These are phyloP conservation scores for Zasmidium angulare DNA, from an alignment of 2,329 filamentous ascomycete genomes.

Conservation along the genomic window DNA sequence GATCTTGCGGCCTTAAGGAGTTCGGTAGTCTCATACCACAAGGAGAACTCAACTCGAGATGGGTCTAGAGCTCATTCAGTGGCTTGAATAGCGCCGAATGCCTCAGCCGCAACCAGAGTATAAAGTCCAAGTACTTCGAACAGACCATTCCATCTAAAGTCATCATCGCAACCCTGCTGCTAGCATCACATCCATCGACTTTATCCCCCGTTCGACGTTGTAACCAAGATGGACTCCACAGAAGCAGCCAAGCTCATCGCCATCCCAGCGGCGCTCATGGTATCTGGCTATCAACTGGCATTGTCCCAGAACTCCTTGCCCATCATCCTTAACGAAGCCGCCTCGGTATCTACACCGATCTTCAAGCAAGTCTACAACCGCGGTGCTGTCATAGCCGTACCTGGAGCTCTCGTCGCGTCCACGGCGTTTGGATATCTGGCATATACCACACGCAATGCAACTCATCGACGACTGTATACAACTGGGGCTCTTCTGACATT, in stretches of 20 bases:
- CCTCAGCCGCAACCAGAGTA: background rate
- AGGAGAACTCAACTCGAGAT: background rate
- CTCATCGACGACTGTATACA: background rate
- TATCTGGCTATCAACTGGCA: background rate
- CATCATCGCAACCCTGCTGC: too few relatives aligned
- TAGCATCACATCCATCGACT: too few relatives aligned
- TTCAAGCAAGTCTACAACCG: conserved; percentile 1
- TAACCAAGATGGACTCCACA: background rate
- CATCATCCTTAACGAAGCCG: background rate
- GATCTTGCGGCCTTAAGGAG: background rate
- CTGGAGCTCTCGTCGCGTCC: background rate
- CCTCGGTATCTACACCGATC: background rate
- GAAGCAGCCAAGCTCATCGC: background rate
- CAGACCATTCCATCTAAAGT: too few relatives aligned
- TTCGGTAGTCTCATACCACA: background rate
- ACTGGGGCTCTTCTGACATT: background rate
- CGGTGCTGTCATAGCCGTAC: background rate
- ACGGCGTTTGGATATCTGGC: conserved; percentile 1
- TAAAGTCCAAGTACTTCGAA: background rate
- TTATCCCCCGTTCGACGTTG: too few relatives aligned
- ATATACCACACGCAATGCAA: background rate
- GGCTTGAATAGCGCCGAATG: background rate
- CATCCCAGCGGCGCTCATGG: background rate
- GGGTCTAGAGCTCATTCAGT: background rate
- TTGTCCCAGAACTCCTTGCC: background rate